These are phyloP conservation scores for Gliomastix tumulicola DNA, from an alignment of 2,329 filamentous ascomycete genomes.

Conservation along the genomic window DNA sequence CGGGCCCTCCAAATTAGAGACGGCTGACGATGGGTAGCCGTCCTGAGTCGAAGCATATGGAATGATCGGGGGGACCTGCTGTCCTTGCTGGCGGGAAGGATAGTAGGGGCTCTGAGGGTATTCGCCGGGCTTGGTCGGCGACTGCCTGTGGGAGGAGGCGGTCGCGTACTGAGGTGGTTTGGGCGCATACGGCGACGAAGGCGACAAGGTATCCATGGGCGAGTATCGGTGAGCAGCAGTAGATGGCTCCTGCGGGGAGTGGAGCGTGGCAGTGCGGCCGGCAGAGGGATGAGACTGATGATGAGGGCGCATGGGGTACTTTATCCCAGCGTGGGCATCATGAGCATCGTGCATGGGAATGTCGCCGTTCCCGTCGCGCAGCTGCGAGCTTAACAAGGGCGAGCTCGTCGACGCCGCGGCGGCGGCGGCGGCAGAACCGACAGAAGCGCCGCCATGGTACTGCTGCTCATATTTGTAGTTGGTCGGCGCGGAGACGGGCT, in stretches of 20 bases:
- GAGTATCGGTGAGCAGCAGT: constrained; percentile 88
- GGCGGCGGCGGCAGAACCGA: constrained; percentile 16
- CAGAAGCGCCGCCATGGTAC: constrained; percentile 43
- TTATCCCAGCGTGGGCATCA: constrained; percentile 78
- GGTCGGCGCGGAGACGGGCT: constrained; percentile 33
- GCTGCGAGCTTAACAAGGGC: constrained; percentile 45
- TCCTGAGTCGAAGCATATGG: constrained; percentile 63
- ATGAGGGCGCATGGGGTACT: constrained; percentile 75
- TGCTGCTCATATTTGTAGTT: constrained; percentile 63
- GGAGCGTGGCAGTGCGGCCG: constrained; percentile 51
- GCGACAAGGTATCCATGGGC: constrained; percentile 85
- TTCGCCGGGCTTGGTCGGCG: constrained; percentile 64
- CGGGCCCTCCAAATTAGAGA: constrained; percentile 63
- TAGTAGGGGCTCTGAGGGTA: constrained; percentile 58
- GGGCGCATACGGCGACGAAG: constrained; percentile 68
- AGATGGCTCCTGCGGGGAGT: constrained; percentile 65
- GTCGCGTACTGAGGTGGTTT: constrained; percentile 53
- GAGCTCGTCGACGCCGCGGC: constrained; percentile 40
- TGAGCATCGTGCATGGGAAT: constrained; percentile 79
- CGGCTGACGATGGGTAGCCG: constrained; percentile 66
- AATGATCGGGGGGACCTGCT: constrained; percentile 68
- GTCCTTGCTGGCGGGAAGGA: constrained; percentile 35
- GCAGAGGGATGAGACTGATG: constrained; percentile 66
- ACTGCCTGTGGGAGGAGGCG: constrained; percentile 59
- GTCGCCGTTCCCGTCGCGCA: constrained; percentile 68